Base-by-base conservation (phyloP, 2,329 filamentous ascomycete species). In the Penicillium decumbens region DNA sequence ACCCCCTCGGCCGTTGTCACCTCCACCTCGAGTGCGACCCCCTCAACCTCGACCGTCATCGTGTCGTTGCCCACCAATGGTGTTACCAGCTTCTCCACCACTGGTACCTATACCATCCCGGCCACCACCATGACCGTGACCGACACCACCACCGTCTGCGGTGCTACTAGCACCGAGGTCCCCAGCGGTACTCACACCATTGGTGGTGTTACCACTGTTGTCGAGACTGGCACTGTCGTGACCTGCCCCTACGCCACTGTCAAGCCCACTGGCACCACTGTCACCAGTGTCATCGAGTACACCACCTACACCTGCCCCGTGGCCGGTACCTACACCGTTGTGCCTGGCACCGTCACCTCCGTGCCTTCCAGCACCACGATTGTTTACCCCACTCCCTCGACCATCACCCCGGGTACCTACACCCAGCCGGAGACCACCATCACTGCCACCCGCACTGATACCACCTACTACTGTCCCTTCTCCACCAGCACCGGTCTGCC, bases 311-410 rank as follows among this genome's bases (percentile, higher is more conserved):
- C 85, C 65, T 89, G 86, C 83, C 85, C 85, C 54, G 76, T 76
- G 43, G 77, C 85, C 63, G 87, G 87, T 69, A 88, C 84, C 49
- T 90, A 89, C 79, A 89, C 84, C 66, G 83, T 90, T 61, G 83
- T 78, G 58, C 82, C 86, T 49, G 56, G 56, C 37, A 77, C 78
- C 66, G 87, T 83, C 66, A 86, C 82, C 58, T 77, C 75, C 29
- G 77, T 82, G 58, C 71, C 76, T 49, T 67, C 65, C 50, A 72
- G 74, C 60, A 76, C 77, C 57, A 73, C 85, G 12, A 50, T 72
- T 49, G 79, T 83, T 63, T 84, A 84, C 72, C 86, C 87, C 44
- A 79, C 79, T 51, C 79, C 85, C 46, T 81, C 81, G 57, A 80
- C 75, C 62, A 83, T 83, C 72, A 73, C 72, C 52, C 83, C 87